Evolutionary conservation across 306 rosid genomes (phyloP).

Genomic region (Echinosophora koreensis): DNA sequence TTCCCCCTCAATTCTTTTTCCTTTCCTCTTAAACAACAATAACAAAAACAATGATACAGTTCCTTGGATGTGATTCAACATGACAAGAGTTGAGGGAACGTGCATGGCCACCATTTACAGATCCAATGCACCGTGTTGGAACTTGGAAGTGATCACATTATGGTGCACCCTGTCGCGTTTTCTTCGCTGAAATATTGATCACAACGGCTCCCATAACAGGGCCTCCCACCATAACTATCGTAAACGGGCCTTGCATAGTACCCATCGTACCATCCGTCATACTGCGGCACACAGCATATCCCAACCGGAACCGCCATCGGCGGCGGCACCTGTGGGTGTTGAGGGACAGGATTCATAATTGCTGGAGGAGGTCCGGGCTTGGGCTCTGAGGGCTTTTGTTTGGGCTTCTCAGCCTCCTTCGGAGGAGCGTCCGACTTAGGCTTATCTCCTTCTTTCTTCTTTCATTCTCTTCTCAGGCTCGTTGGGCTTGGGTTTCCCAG

Average conservation of each 20-base stretch:
- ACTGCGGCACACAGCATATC: slow-evolving; percentile 40
- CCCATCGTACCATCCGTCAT: slow-evolving; percentile 52
- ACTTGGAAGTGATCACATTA: slow-evolving; percentile 62
- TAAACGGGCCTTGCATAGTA: slow-evolving; percentile 60
- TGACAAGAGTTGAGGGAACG: not conserved
- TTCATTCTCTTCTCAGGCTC: slow-evolving; percentile 11
- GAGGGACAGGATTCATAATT: not conserved
- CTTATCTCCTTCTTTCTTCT: slow-evolving; percentile 8
- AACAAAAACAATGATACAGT: slow-evolving; percentile 27
- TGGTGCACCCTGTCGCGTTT: slow-evolving; percentile 54
- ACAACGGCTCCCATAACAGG: slow-evolving; percentile 47
- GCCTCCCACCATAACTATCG: slow-evolving; percentile 67
- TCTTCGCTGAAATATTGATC: slow-evolving; percentile 66
- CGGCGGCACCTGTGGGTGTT: slow-evolving; percentile 37
- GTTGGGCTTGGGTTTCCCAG: not conserved
- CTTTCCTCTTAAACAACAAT: slow-evolving; percentile 22
- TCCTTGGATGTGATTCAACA: not conserved
- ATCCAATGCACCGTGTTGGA: not conserved
- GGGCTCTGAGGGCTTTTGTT: slow-evolving; percentile 33
- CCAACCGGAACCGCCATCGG: slow-evolving; percentile 47
- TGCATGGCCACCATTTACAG: slow-evolving; percentile 19
- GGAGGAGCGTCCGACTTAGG: not conserved
- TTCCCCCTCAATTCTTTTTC: not conserved
- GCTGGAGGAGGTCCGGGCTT: not conserved
- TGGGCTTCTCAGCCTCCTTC: slow-evolving; percentile 34